A percentile compares a stretch with the other conserved stretches of the same genome.
These are phyloP conservation scores for Pleurotus pulmonarius DNA, from an alignment of 768 basidiomycete species.

Conservation along the genomic window DNA sequence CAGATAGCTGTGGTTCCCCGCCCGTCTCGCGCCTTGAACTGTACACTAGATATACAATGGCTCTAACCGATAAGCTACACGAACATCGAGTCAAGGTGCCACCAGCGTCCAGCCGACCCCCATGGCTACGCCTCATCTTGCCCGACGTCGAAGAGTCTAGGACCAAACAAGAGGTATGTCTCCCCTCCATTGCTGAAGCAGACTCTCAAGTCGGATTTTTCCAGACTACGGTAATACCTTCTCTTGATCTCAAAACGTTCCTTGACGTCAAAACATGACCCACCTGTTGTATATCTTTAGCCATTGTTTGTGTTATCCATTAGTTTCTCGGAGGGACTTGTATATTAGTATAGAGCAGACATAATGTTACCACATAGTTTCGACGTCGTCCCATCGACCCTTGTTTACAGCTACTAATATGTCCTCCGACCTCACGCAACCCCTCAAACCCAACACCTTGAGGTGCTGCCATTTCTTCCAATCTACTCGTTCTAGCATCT, in stretches of 20 bases:
- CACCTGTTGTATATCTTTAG: background rate
- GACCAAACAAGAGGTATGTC: constrained; percentile 10
- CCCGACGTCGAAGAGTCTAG: constrained; percentile 13
- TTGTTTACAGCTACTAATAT: constrained; percentile 47
- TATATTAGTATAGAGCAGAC: constrained; percentile 23
- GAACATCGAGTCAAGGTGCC: constrained; percentile 44
- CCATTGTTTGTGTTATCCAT: background rate
- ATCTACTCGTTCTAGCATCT: constrained; percentile 36
- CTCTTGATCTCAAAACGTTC: constrained; percentile 53
- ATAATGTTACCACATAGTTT: constrained; percentile 36
- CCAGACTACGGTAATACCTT: constrained; percentile 35
- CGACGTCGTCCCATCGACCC: constrained; percentile 65
- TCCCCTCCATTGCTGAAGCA: background rate
- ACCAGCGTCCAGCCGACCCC: constrained; percentile 27
- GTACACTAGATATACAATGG: constrained; percentile 60
- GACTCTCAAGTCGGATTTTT: constrained; percentile 5
- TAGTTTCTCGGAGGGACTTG: background rate
- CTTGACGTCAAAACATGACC: constrained; percentile 42
- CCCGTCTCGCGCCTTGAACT: constrained; percentile 63
- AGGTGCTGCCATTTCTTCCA: constrained; percentile 58
- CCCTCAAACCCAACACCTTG: constrained; percentile 52
- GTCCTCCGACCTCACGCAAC: constrained; percentile 41
- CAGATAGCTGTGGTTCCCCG: constrained; percentile 50
- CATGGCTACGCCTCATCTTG: constrained; percentile 46
- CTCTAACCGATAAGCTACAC: constrained; percentile 55